phyloP scores from a whole-genome alignment of 2,329 filamentous ascomycete genomes.

The Cadophora malorum region DNA sequence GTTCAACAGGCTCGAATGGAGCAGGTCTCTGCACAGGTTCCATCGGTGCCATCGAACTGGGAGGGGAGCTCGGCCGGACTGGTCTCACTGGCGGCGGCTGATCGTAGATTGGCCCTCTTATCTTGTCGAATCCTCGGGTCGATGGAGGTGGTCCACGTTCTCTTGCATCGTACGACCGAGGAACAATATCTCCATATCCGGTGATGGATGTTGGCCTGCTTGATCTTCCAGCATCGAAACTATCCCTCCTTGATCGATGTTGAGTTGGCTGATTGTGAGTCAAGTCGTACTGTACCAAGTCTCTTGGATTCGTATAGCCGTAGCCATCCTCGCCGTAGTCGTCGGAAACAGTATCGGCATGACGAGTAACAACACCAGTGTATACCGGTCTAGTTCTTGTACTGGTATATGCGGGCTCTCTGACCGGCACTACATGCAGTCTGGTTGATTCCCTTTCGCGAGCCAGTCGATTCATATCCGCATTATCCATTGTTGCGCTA shows the following conservation, averaged over 20 bases:
- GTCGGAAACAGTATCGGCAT: slow-evolving; percentile 51
- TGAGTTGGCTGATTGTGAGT: slow-evolving; percentile 54
- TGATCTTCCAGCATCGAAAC: slow-evolving; percentile 54
- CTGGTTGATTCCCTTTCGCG: slow-evolving; percentile 36
- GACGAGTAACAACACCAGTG: slow-evolving; percentile 44
- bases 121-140: slow-evolving; percentile 74
- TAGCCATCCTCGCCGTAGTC: slow-evolving; percentile 66
- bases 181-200: slow-evolving; percentile 40
- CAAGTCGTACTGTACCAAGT: slow-evolving; percentile 66
- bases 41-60: slow-evolving; percentile 37
- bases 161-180: slow-evolving; percentile 50
- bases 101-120: slow-evolving; percentile 57
- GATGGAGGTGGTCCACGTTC: slow-evolving; percentile 66
- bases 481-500: slow-evolving; percentile 57
- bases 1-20: slow-evolving; percentile 38
- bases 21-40: slow-evolving; percentile 39
- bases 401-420: slow-evolving; percentile 37
- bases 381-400: slow-evolving; percentile 37
- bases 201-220: slow-evolving; percentile 42
- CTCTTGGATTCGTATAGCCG: slow-evolving; percentile 68
- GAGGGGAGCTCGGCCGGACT: slow-evolving; percentile 47
- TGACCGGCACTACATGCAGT: slow-evolving; percentile 33
- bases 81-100: slow-evolving; percentile 53
- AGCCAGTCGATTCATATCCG: slow-evolving; percentile 48
- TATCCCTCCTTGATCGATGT: slow-evolving; percentile 56